A percentile compares a stretch with the other conserved stretches of the same genome.
These are phyloP conservation scores for Aspergillus ustus DNA, from an alignment of 2,329 filamentous ascomycete species.

Conservation along the genomic window DNA sequence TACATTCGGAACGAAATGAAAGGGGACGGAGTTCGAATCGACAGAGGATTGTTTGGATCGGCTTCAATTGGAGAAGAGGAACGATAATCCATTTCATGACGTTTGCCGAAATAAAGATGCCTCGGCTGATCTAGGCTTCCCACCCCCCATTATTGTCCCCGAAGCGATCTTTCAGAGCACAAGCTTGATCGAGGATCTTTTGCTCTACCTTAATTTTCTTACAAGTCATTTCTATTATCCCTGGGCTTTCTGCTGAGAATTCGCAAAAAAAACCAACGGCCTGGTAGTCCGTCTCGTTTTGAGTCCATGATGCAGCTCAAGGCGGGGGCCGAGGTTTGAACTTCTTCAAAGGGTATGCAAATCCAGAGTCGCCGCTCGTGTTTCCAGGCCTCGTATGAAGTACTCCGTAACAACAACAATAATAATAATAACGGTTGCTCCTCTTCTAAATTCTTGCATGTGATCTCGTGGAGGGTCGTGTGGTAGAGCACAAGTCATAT, in stretches of 20 bases:
- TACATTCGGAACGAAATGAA: slow-evolving; percentile 13
- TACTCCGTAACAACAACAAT: too few relatives aligned
- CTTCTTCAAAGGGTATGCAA: neutral
- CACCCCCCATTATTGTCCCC: slow-evolving; percentile 2
- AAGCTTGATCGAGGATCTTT: neutral
- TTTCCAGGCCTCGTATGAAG: neutral
- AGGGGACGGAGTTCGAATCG: slow-evolving; percentile 5
- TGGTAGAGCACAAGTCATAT: neutral
- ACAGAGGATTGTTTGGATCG: slow-evolving; percentile 36
- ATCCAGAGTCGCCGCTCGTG: neutral
- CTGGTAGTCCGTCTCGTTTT: too few relatives aligned
- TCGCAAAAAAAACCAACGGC: too few relatives aligned
- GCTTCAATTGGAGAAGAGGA: slow-evolving; percentile 26
- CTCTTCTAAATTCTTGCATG: too few relatives aligned
- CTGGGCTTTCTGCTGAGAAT: too few relatives aligned
- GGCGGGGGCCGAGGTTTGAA: neutral
- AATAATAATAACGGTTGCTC: too few relatives aligned
- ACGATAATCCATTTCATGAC: slow-evolving; percentile 36
- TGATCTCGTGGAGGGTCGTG: too few relatives aligned
- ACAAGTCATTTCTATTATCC: too few relatives aligned
- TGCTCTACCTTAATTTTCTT: neutral
- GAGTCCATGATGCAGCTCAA: neutral
- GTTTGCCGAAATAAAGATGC: slow-evolving; percentile 40
- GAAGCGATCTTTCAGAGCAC: slow-evolving; percentile 4
- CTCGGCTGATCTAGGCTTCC: slow-evolving; percentile 33